These are phyloP conservation scores for Mortierella sp. DNA, from an alignment of 371 early-diverging fungal genomes.

Conservation along the genomic window DNA sequence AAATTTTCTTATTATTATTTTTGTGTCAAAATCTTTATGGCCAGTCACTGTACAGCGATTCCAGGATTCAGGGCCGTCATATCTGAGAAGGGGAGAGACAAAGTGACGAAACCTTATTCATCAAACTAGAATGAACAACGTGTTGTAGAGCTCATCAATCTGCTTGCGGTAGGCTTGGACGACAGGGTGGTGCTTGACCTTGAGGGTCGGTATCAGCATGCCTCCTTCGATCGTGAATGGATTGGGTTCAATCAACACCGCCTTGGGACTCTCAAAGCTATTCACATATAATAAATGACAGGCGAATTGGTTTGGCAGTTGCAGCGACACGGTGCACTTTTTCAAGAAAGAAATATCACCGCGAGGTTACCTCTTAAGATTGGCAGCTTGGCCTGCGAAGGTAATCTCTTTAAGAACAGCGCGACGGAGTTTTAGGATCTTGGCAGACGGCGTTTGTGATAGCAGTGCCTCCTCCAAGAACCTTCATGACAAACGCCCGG, in stretches of 20 bases:
- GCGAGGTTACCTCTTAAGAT: not conserved
- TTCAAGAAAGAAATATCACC: not conserved
- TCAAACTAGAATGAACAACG: not conserved
- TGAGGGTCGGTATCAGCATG: constrained; percentile 76
- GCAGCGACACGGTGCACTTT: not conserved
- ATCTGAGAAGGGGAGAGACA: not conserved
- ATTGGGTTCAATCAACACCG: constrained; percentile 74
- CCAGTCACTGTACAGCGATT: no score
- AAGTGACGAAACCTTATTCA: not conserved
- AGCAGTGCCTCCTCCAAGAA: constrained; percentile 5
- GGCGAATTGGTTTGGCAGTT: not conserved
- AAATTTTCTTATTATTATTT: no score
- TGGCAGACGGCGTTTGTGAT: not conserved
- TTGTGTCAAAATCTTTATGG: no score
- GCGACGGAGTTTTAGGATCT: not conserved
- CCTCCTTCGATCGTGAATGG: constrained; percentile 90
- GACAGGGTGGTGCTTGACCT: constrained; percentile 29
- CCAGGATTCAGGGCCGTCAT: not conserved
- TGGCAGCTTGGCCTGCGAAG: not conserved
- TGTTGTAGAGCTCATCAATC: constrained; percentile 10
- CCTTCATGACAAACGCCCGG: constrained; percentile 59
- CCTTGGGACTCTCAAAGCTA: constrained; percentile 61
- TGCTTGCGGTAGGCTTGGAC: constrained; percentile 18
- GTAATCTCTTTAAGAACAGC: not conserved
- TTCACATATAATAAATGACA: not conserved